These are phyloP conservation scores for Aphanomyces cochlioides DNA, from an alignment of 352 stramenopile species.

Conservation along the genomic window DNA sequence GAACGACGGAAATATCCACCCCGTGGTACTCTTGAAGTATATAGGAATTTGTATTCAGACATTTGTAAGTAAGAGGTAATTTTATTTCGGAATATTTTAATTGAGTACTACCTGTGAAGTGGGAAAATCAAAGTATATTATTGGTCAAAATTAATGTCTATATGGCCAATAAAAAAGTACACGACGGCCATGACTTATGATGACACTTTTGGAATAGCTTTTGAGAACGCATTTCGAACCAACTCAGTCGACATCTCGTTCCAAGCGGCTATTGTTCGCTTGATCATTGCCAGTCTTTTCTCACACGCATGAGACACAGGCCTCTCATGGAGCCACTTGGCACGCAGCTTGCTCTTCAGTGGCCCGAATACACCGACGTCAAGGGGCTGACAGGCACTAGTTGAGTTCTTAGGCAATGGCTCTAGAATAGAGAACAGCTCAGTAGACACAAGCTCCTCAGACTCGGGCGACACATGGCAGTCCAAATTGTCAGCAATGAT, in stretches of 20 bases:
- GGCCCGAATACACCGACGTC: not conserved
- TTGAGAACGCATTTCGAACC: not conserved
- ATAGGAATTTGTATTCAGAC: not conserved
- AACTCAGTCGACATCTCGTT: constrained; percentile 1
- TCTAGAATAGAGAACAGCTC: not conserved
- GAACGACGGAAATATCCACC: constrained; percentile 11
- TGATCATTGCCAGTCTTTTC: constrained; percentile 4
- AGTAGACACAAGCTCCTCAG: not conserved
- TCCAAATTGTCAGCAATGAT: not conserved
- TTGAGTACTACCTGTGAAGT: not conserved
- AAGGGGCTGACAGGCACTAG: not conserved
- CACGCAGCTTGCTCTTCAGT: not conserved
- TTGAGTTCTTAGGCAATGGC: constrained; percentile 5
- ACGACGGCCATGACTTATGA: not conserved
- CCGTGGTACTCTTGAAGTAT: not conserved
- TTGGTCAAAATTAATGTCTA: not conserved
- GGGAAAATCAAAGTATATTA: not conserved
- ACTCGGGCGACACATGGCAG: not conserved
- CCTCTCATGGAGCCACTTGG: constrained; percentile 1
- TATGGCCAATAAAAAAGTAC: not conserved
- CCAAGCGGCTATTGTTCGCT: not conserved
- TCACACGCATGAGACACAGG: not conserved
- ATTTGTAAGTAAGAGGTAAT: not conserved
- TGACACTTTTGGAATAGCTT: not conserved
- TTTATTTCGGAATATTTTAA: not conserved